Percentiles rank a stretch among this genome's conserved stretches.
phyloP scores from a whole-genome alignment of 352 stramenopile species.

The Pythium aphanidermatum region DNA sequence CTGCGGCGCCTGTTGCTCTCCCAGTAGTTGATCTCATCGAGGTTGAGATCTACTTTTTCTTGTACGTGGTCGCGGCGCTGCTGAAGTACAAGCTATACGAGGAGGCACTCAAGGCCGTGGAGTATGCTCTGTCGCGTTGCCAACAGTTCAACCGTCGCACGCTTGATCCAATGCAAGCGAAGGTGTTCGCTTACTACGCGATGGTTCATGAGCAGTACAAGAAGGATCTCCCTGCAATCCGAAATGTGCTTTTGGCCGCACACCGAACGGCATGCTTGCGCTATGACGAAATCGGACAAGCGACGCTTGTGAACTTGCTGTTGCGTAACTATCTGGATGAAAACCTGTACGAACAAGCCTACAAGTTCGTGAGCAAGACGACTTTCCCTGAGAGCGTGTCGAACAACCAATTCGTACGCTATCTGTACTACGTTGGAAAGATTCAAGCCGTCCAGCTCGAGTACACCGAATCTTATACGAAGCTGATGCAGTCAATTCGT shows the following conservation, averaged over 20 bases:
- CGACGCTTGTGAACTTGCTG: conserved; percentile 88
- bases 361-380: conserved; percentile 91
- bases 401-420: conserved; percentile 99
- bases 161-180: conserved; percentile 72
- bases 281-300: conserved; percentile 89
- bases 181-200: conserved; percentile 74
- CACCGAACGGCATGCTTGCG: conserved; percentile 86
- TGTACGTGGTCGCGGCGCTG: conserved; percentile 67
- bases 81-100: conserved; percentile 60
- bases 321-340: conserved; percentile 88
- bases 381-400: conserved; percentile 87
- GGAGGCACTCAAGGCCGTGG: conserved; percentile 46
- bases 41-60: conserved; percentile 80
- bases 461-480: conserved; percentile 96
- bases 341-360: conserved; percentile 90
- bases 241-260: conserved; percentile 58
- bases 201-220: conserved; percentile 66
- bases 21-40: conserved; percentile 72
- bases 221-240: conserved; percentile 52
- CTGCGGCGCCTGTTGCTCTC: conserved; percentile 24
- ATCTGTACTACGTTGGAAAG: conserved; percentile 95
- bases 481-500: conserved; percentile 94
- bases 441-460: conserved; percentile 96
- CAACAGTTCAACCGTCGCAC: conserved; percentile 79
- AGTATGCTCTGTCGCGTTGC: conserved; percentile 51